Base-by-base conservation (phyloP, 352 stramenopile species). In the Phytophthora melonis region DNA sequence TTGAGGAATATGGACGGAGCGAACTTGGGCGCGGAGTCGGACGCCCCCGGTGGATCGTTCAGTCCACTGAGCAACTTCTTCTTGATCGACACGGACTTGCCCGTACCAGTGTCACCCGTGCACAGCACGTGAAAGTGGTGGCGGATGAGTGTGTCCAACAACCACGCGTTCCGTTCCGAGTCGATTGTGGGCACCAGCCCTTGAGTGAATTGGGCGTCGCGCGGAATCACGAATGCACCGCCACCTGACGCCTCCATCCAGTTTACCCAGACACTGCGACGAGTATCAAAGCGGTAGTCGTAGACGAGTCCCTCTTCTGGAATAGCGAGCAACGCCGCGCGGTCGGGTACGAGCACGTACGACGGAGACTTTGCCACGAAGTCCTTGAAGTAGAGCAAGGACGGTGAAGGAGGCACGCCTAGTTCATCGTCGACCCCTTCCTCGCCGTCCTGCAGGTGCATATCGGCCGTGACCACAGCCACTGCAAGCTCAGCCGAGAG, bases 171-270 rank as follows among this genome's bases (percentile, higher is more conserved):
- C 9, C 92, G 89, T 63, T 98, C 91, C 18, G 95, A 98, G 57
- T 98, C 95, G 58, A 98, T 93, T 5, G 95, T 98, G 1, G 93
- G 94, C 16, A 98, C 95, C 16, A 98, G 66, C 32, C 98, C 97
- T 43, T 87, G 84, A 14, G 93, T 95, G 62, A 98, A 97, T 59
- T 91, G 83, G 2, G 89, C 83, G 27, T 94, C 86, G 9, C 80
- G 77, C 0, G 89, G 88, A 43, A 97, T 95, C 7, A 78, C 76
- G 36, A 93, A 91, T 3, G 65, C 66, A 0, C 78, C 74, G 0
- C 72, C 55, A 8, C 68, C 69, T 1, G 65, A 70, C 36, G 58
- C 59, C 8, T 94, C 88, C 78, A 94, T 92, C 89, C 88, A 96
- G 53, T 86, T 89, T 27, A 71, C 72, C 93, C 95, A 99, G 0